A percentile compares a stretch with the other conserved stretches of the same genome.
Conservation (phyloP, 2,329 filamentous ascomycete genomes). For the Colletotrichum neosansevieriae region DNA sequence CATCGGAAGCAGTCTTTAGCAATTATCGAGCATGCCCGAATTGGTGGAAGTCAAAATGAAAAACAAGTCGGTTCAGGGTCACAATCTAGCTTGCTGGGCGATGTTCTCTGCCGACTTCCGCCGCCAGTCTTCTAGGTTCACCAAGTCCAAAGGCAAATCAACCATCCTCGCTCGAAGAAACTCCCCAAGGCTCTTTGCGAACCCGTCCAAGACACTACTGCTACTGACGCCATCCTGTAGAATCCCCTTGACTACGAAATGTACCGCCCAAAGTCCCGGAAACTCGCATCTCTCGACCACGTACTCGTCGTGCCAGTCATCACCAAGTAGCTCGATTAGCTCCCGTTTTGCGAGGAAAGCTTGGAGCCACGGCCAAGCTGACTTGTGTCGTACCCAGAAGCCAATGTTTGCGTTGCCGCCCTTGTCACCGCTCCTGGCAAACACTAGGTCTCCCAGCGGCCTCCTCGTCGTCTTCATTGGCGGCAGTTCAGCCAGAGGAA, state of each 20-base stretch:
- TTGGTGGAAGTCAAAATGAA: not conserved
- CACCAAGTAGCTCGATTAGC: conserved; percentile 55
- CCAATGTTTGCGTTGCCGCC: conserved; percentile 51
- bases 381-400: conserved; percentile 51
- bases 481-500: not conserved
- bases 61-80: not conserved
- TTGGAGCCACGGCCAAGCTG: conserved; percentile 56
- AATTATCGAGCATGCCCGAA: not conserved
- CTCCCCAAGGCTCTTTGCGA: conserved; percentile 66
- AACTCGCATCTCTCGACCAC: conserved; percentile 61
- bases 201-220: conserved; percentile 58
- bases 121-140: conserved; percentile 42
- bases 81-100: not conserved
- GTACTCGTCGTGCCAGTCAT: conserved; percentile 56
- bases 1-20: not conserved
- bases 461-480: conserved; percentile 31
- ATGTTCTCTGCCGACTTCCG: conserved; percentile 18
- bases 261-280: conserved; percentile 53
- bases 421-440: conserved; percentile 50
- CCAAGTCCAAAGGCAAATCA: conserved; percentile 45
- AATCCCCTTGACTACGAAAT: conserved; percentile 60
- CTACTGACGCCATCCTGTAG: conserved; percentile 60
- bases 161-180: conserved; percentile 53
- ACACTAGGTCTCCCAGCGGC: conserved; percentile 48
- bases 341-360: conserved; percentile 52